These are phyloP conservation scores for Copromyces sp. DNA, from an alignment of 495 filamentous ascomycete species.

Conservation along the genomic window DNA sequence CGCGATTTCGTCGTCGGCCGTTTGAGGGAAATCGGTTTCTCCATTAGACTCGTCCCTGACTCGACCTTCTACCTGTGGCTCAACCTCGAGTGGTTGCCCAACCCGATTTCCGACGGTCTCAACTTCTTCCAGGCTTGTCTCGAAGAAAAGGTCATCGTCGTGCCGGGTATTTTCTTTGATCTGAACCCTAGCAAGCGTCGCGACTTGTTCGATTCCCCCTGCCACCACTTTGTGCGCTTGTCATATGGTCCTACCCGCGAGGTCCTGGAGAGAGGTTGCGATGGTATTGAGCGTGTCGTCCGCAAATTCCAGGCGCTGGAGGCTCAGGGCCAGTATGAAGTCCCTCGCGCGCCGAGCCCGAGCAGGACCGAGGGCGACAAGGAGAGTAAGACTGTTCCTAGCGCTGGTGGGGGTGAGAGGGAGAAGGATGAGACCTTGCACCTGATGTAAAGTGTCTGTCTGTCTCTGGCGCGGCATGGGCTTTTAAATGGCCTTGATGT, in stretches of 20 bases:
- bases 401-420: not conserved
- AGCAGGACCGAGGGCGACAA: not conserved
- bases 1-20: conserved; percentile 78
- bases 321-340: not conserved
- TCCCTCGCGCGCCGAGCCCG: not conserved
- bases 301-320: not conserved
- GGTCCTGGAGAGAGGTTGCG: conserved; percentile 69
- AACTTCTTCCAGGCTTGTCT: conserved; percentile 95
- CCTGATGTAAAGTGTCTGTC: not conserved
- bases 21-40: conserved; percentile 75
- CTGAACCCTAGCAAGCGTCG: conserved; percentile 82
- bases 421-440: not conserved
- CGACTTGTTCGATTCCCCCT: conserved; percentile 89
- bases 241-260: conserved; percentile 90
- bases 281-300: conserved; percentile 80
- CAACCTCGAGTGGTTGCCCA: conserved; percentile 50
- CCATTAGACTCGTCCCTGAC: conserved; percentile 65
- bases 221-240: conserved; percentile 88
- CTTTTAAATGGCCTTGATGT: not conserved
- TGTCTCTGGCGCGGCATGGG: not conserved
- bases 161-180: conserved; percentile 88
- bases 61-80: conserved; percentile 83
- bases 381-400: not conserved
- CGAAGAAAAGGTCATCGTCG: conserved; percentile 87
- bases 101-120: conserved; percentile 76